Conservation (phyloP, 164 flowering plant genomes). For the Tinospora cordifolia region DNA sequence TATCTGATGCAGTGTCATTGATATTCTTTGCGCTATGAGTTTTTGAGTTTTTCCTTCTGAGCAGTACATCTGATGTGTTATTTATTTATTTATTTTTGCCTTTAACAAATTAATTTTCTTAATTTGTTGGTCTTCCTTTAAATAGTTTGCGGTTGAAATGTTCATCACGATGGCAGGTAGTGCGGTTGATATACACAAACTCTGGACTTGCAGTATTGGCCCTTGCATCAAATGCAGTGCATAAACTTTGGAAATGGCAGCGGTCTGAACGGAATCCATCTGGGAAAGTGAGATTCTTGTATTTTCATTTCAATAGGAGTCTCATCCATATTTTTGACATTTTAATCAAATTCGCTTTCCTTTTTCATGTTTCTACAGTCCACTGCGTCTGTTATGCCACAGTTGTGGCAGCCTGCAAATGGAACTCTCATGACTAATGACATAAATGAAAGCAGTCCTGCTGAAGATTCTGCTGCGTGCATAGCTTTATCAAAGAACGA, state of each 20-base stretch:
- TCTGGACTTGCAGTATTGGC: conserved; percentile 55
- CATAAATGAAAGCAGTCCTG: conserved; percentile 30
- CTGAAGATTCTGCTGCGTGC: conserved; percentile 59
- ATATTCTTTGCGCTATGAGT: not conserved
- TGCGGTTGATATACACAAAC: conserved; percentile 51
- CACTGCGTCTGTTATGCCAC: conserved; percentile 47
- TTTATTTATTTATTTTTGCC: too few relatives aligned
- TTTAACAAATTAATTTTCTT: not conserved
- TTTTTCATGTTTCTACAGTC: conserved; percentile 31
- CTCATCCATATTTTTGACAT: not conserved
- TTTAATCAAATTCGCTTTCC: not conserved
- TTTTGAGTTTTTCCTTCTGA: too few relatives aligned
- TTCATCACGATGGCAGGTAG: conserved; percentile 34
- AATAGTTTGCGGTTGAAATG: not conserved
- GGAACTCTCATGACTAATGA: conserved; percentile 72
- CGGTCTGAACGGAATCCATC: conserved; percentile 48
- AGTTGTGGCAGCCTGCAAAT: conserved; percentile 59
- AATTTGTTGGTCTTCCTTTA: not conserved
- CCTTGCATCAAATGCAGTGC: conserved; percentile 53
- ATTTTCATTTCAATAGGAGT: not conserved
- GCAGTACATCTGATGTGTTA: too few relatives aligned
- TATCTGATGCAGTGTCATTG: not conserved
- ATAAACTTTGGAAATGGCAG: conserved; percentile 78
- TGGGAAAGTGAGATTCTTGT: conserved; percentile 39
- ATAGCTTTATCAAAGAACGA: conserved; percentile 62